Evolutionary conservation across 2,329 filamentous ascomycete species (phyloP).

Genomic region (Alternaria ethzedia): DNA sequence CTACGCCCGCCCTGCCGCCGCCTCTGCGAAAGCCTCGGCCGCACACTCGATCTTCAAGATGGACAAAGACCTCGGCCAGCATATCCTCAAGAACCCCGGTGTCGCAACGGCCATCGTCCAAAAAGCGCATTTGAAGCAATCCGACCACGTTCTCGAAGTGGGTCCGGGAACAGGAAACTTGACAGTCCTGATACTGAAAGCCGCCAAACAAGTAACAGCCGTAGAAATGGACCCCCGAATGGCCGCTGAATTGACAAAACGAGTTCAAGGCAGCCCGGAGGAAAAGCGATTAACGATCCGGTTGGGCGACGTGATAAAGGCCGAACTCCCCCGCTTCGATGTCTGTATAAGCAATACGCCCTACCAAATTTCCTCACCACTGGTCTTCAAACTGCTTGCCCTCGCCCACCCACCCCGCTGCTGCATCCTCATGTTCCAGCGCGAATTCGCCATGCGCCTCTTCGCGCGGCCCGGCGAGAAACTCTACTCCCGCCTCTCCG

Average conservation of each 20-base stretch:
- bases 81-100: constrained; percentile 92
- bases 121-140: constrained; percentile 90
- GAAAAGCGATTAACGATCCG: constrained; percentile 81
- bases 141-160: constrained; percentile 85
- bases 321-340: constrained; percentile 78
- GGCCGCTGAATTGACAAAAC: constrained; percentile 92
- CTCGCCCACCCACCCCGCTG: constrained; percentile 80
- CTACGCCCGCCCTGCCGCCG: constrained; percentile 50
- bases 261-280: constrained; percentile 86
- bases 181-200: constrained; percentile 86
- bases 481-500: constrained; percentile 86
- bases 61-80: constrained; percentile 87
- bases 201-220: constrained; percentile 81
- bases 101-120: constrained; percentile 82
- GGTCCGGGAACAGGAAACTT: constrained; percentile 89
- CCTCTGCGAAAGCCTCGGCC: constrained; percentile 55
- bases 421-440: constrained; percentile 94
- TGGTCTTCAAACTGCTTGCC: constrained; percentile 88
- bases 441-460: constrained; percentile 89
- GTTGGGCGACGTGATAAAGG: constrained; percentile 91
- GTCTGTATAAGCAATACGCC: constrained; percentile 80
- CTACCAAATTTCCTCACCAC: constrained; percentile 83
- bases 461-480: constrained; percentile 88
- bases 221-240: constrained; percentile 96
- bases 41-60: constrained; percentile 95